Percentiles rank a stretch among this genome's conserved stretches.
phyloP scores from a whole-genome alignment of 176 grass and related monocot species.

The Hyparrhenia diplandra region DNA sequence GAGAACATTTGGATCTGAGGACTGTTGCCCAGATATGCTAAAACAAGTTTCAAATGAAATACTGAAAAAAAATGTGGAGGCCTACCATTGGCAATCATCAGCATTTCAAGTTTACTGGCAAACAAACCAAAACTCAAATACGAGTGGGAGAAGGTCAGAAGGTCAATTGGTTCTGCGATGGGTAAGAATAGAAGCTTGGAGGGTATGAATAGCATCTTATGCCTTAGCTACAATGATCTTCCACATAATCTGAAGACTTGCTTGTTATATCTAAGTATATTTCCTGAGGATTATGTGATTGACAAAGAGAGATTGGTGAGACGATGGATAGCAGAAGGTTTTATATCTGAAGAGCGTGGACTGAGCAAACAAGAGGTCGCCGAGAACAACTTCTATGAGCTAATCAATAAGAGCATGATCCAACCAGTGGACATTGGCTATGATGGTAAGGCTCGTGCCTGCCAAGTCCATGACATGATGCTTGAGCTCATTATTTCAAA shows the following conservation, averaged over 20 bases:
- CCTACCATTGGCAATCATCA: not conserved
- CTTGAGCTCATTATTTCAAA: conserved; percentile 7
- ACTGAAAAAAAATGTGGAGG: not conserved
- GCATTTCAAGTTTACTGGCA: not conserved
- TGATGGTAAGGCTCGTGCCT: not conserved
- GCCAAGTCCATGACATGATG: conserved; percentile 19
- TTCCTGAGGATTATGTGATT: not conserved
- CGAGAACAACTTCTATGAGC: conserved; percentile 1
- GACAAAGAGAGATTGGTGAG: not conserved
- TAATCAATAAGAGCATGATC: not conserved
- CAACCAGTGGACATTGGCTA: not conserved
- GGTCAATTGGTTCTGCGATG: conserved; percentile 13
- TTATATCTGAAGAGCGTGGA: not conserved
- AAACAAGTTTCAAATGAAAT: not conserved
- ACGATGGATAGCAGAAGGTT: conserved; percentile 9
- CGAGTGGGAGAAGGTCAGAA: conserved; percentile 19
- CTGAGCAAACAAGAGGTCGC: not conserved
- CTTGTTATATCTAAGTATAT: conserved; percentile 1
- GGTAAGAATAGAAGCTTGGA: not conserved
- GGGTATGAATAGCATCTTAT: conserved; percentile 9
- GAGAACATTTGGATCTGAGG: not conserved
- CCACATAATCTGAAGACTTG: not conserved
- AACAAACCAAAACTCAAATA: not conserved
- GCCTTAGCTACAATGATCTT: conserved; percentile 15
- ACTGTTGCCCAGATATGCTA: not conserved